A percentile compares a stretch with the other conserved stretches of the same genome.
Conservation (phyloP, 768 basidiomycete genomes). For the Mycena venus region DNA sequence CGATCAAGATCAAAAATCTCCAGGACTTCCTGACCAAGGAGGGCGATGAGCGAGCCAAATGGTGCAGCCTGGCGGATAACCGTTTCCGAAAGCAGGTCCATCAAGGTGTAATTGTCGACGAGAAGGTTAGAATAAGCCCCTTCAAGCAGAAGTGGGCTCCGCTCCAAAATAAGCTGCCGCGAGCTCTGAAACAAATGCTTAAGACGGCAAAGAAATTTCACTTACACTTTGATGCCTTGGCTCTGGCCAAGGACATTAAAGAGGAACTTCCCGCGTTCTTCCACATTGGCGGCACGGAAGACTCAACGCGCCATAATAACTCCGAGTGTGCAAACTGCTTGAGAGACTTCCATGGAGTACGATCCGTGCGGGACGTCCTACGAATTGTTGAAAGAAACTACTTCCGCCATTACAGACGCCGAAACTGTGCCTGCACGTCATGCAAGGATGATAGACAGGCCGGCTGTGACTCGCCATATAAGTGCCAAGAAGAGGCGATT, state of each 20-base stretch:
- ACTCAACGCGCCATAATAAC: not conserved
- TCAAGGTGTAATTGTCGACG: not conserved
- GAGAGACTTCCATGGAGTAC: not conserved
- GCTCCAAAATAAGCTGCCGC: conserved; percentile 15
- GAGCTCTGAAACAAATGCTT: conserved; percentile 33
- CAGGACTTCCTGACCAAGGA: conserved; percentile 36
- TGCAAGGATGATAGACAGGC: not conserved
- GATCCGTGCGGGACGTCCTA: not conserved
- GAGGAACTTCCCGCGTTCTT: conserved; percentile 46
- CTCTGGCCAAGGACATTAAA: conserved; percentile 22
- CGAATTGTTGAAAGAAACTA: not conserved
- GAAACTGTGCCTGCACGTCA: not conserved
- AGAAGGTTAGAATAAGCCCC: conserved; percentile 20
- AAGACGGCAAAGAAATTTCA: conserved; percentile 36
- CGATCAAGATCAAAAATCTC: conserved; percentile 39
- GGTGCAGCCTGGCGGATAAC: conserved; percentile 44
- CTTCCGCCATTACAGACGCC: not conserved
- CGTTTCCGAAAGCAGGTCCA: conserved; percentile 21
- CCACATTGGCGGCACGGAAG: conserved; percentile 36
- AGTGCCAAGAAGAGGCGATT: not conserved
- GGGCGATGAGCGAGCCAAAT: conserved; percentile 34
- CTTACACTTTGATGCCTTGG: conserved; percentile 28
- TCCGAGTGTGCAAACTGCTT: not conserved
- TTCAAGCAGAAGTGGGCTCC: conserved; percentile 46
- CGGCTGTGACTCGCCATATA: not conserved